phyloP scores from a whole-genome alignment of 2,329 filamentous ascomycete species.

The Monascus ruber region DNA sequence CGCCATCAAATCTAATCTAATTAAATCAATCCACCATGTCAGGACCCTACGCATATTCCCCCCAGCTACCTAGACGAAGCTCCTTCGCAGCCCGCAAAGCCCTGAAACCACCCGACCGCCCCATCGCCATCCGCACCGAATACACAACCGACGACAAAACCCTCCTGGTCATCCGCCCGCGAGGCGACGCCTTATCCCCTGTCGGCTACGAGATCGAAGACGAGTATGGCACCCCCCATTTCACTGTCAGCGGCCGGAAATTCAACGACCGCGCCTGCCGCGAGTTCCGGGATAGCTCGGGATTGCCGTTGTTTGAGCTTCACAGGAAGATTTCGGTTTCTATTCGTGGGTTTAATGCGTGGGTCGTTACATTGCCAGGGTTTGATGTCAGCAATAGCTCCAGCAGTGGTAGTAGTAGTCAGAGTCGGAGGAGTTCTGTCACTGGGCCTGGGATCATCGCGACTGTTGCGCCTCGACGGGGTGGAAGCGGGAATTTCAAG shows the following conservation, averaged over 20 bases:
- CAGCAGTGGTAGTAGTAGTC: background rate
- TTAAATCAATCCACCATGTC: no score
- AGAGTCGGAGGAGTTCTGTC: no score
- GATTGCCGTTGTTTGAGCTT: conserved; percentile 17
- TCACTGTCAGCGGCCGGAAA: conserved; percentile 15
- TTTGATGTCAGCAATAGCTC: conserved; percentile 3
- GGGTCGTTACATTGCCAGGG: conserved; percentile 8
- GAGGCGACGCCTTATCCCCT: conserved; percentile 2
- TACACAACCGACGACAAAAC: conserved; percentile 12
- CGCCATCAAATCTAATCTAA: no score
- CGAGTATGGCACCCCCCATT: conserved; percentile 11
- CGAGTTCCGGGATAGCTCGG: conserved; percentile 18
- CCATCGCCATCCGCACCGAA: conserved; percentile 13
- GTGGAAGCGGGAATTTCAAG: conserved; percentile 3
- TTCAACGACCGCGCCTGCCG: conserved; percentile 12
- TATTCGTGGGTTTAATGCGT: conserved; percentile 2
- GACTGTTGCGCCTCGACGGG: background rate
- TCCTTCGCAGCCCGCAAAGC: conserved; percentile 4
- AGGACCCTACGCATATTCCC: no score
- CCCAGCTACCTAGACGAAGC: no score
- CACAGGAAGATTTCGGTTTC: conserved; percentile 3
- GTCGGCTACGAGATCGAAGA: conserved; percentile 10
- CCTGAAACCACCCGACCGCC: conserved; percentile 7
- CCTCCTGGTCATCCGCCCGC: conserved; percentile 8
- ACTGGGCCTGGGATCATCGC: background rate